Evolutionary conservation across 2,329 filamentous ascomycete species (phyloP), one percentile per base, ranked within the genome.

Genomic region (Colletotrichum sp.): DNA sequence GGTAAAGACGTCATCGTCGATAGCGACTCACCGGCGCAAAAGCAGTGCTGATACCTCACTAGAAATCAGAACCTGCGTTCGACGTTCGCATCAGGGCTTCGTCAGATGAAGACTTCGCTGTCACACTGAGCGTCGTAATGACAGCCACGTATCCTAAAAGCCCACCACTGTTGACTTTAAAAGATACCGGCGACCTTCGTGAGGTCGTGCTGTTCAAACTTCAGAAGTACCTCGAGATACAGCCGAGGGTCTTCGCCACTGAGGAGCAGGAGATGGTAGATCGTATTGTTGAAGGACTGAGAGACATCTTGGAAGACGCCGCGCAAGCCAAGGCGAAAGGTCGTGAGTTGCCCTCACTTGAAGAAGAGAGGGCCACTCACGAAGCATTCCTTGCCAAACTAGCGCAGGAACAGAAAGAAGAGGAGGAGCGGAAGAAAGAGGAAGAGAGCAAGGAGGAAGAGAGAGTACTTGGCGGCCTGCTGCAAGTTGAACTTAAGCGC

Each of bases 61-160:
- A 95, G 91, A 96, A 95, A 91, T 92, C 94, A 6, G 95, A 98
- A 81, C 94, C 95, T 18, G 90, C 92, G 0, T 98, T 99, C 83
- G 95, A 95, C 79, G 92, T 99, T 69, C 92, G 90, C 69, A 89
- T 99, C 78, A 95, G 92, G 81, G 91, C 95, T 12, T 92, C 92
- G 6, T 93, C 92, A 0, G 94, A 97, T 81, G 89, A 92, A 49
- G 93, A 96, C 65, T 90, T 95, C 76, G 90, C 89, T 30, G 88
- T 96, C 52, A 92, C 92, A 3, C 86, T 99, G n/a, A 90, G 91
- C 64, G 95, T 98, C 69, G 93, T 95, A 72, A 88, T 99, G 79
- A 97, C 95, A 10, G 94, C 96, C 8, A 98, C 96, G 1, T 99
- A 99, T 83, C 97, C 96, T 6, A 98, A 95, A 82, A 94, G 95